phyloP scores from a whole-genome alignment of 116 monocot genomes.

The Trichopus zeylanicus region DNA sequence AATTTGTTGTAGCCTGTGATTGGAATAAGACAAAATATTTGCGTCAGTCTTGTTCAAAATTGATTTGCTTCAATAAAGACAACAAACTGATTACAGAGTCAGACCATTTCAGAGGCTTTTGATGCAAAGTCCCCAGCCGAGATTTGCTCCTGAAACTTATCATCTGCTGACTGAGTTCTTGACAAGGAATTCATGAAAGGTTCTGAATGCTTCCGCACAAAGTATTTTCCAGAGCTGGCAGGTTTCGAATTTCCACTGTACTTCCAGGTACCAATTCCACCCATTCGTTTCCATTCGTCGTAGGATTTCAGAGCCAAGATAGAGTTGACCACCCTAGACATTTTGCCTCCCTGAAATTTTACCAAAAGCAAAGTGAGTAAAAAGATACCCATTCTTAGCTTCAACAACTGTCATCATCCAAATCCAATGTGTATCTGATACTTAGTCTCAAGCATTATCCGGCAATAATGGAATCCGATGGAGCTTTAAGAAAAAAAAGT shows the following conservation, averaged over 20 bases:
- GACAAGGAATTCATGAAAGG: conserved; percentile 57
- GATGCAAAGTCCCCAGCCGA: conserved; percentile 17
- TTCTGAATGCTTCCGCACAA: conserved; percentile 70
- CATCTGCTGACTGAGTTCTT: conserved; percentile 47
- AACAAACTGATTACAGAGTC: too few relatives aligned
- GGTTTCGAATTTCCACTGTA: conserved; percentile 76
- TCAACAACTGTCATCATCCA: too few relatives aligned
- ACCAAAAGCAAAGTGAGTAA: too few relatives aligned
- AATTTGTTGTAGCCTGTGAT: conserved; percentile 43
- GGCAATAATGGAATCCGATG: too few relatives aligned
- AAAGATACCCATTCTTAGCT: too few relatives aligned
- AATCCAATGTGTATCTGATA: too few relatives aligned
- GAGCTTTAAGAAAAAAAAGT: too few relatives aligned
- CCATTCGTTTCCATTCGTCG: conserved; percentile 76
- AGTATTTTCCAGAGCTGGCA: conserved; percentile 48
- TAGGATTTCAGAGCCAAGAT: conserved; percentile 89
- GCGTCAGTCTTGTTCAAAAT: too few relatives aligned
- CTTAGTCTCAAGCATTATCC: too few relatives aligned
- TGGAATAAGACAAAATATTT: conserved; percentile 4
- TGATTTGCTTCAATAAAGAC: too few relatives aligned
- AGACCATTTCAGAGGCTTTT: conserved; percentile 62
- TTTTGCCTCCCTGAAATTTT: conserved; percentile 72
- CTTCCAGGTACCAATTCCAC: conserved; percentile 78
- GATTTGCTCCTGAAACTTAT: conserved; percentile 26
- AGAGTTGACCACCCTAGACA: conserved; percentile 68